Base-by-base conservation (phyloP, 2,329 filamentous ascomycete genomes). In the Dothistroma pini region DNA sequence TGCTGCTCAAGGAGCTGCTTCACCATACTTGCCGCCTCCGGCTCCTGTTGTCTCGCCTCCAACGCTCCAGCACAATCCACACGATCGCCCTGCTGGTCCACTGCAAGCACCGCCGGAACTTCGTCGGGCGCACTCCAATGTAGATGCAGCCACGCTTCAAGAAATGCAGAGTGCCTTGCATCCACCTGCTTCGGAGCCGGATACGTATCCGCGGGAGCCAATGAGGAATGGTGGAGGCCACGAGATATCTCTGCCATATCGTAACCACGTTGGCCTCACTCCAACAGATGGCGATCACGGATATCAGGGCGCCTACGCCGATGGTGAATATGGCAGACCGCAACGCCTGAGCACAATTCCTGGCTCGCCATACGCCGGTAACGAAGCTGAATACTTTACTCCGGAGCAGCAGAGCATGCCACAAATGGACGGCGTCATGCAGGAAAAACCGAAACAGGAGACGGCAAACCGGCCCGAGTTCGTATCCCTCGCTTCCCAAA, bases 1-100 rank as follows among this genome's bases (percentile, higher is more conserved):
- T 41, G 80, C 67, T 21, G 62, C 75, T n/a, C 64, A 75, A 51
- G 60, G 52, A 12, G 64, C 74, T 14, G 69, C 71, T 29, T 72
- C 72, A 31, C 75, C 74, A 11, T 57, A 58, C 29, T 44, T 69
- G 58, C 63, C 67, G 8, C 76, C 89, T 6, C 90, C 90, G 1
- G 88, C 90, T 66, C 90, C 90, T 8, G 91, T 97, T 21, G 85
- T 84, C 5, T 80, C 82, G 6, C 93, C 93, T 0, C 93, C 93
- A 2, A 86, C 86, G 11, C 93, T 97, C 73, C 84, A 86, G 53
- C 91, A 96, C 74, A 82, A 83, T 41, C 85, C 92, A 12, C 86
- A 89, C 62, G 84, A 88, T 56, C 83, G 85, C 54, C 92, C 92
- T 5, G 80, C 81, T 1, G 86, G 84, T 61, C 85, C 85, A 63